These are phyloP conservation scores for Geotrichum histeridarum DNA, from an alignment of 1,139 yeast species.

Conservation along the genomic window DNA sequence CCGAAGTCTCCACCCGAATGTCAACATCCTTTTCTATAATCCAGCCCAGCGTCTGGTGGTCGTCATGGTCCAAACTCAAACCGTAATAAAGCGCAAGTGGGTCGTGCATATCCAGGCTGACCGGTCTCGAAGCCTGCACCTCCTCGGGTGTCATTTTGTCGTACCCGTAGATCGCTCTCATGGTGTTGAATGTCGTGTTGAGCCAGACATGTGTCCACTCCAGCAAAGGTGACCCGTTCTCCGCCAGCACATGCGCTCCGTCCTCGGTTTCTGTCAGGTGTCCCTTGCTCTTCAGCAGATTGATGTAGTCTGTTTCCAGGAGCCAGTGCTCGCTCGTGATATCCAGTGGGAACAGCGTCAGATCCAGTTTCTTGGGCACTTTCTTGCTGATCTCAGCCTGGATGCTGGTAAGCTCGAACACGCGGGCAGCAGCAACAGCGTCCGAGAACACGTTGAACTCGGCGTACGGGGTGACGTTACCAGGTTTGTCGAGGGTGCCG, in stretches of 20 bases:
- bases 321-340: constrained; percentile 37
- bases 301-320: constrained; percentile 26
- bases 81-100: constrained; percentile 41
- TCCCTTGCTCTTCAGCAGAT: constrained; percentile 20
- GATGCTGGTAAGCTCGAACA: constrained; percentile 36
- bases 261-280: background rate
- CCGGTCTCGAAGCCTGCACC: constrained; percentile 6
- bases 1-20: constrained; percentile 40
- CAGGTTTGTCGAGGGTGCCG: constrained; percentile 38
- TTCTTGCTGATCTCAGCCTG: constrained; percentile 27
- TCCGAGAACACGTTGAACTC: constrained; percentile 44
- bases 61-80: constrained; percentile 16
- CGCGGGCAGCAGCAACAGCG: constrained; percentile 40
- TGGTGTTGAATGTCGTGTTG: constrained; percentile 33
- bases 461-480: constrained; percentile 42
- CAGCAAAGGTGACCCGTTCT: constrained; percentile 2
- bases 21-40: constrained; percentile 30
- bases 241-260: background rate
- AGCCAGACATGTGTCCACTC: constrained; percentile 32
- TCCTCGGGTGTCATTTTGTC: constrained; percentile 23
- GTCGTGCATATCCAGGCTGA: constrained; percentile 37
- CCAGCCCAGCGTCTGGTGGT: constrained; percentile 27
- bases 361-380: constrained; percentile 30
- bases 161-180: constrained; percentile 24
- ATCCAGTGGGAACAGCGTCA: constrained; percentile 40